phyloP scores from a whole-genome alignment of 257 asterid species.

The Nicotiana undulata region DNA sequence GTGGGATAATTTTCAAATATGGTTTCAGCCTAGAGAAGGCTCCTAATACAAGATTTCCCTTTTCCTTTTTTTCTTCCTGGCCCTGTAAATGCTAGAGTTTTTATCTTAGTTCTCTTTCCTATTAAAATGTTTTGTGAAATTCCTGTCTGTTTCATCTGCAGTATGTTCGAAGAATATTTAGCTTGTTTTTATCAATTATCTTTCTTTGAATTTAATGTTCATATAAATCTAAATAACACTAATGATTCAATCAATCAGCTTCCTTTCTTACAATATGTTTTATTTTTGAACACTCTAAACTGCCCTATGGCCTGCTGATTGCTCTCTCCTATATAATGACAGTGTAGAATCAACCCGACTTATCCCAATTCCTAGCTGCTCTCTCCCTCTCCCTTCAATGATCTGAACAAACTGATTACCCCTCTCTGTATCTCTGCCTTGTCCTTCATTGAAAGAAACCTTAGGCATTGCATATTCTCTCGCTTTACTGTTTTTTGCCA shows the following conservation, averaged over 20 bases:
- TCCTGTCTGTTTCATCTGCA: not conserved
- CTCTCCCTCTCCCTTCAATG: not conserved
- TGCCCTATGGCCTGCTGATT: not conserved
- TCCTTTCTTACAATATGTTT: not conserved
- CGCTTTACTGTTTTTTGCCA: not conserved
- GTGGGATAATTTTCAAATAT: not conserved
- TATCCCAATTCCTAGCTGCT: not conserved
- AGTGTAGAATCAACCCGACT: not conserved
- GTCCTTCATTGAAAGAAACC: not conserved
- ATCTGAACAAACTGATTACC: not conserved
- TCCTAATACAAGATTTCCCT: not conserved
- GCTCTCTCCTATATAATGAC: not conserved
- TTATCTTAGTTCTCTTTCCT: not conserved
- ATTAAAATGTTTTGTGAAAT: not conserved
- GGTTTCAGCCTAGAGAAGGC: not conserved
- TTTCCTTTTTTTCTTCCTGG: not conserved
- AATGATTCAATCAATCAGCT: not conserved
- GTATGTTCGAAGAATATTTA: not conserved
- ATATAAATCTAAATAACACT: not conserved
- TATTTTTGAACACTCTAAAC: not conserved
- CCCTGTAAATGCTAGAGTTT: not conserved
- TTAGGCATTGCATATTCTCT: not conserved
- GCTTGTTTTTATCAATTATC: not conserved
- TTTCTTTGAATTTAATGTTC: not conserved
- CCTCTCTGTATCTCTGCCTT: not conserved